These are phyloP conservation scores for Lasiodiplodia gonubiensis DNA, from an alignment of 2,329 filamentous ascomycete genomes.

Conservation along the genomic window DNA sequence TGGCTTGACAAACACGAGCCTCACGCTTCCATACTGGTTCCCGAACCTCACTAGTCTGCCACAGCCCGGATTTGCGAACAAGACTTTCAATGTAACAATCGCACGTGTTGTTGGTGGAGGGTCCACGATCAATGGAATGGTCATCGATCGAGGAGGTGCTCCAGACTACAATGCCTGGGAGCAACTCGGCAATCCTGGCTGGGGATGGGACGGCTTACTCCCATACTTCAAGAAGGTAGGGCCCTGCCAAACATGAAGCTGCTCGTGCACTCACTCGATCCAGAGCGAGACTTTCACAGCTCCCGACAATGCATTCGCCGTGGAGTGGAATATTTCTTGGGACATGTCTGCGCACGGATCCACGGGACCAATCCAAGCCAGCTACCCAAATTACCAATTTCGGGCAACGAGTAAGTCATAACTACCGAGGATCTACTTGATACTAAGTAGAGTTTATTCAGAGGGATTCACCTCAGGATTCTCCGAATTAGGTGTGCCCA, in stretches of 20 bases:
- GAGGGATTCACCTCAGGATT: not conserved
- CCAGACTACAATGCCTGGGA: constrained; percentile 43
- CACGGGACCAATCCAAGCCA: not conserved
- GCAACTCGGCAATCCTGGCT: constrained; percentile 40
- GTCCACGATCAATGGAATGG: constrained; percentile 48
- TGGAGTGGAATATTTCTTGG: not conserved
- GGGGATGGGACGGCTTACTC: constrained; percentile 42
- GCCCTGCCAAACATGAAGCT: constrained; percentile 5
- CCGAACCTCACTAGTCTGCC: constrained; percentile 37
- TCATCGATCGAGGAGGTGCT: constrained; percentile 47
- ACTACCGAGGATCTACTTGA: no score
- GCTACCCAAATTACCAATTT: not conserved
- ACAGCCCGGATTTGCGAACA: constrained; percentile 46
- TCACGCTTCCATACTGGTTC: no score
- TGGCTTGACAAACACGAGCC: not conserved
- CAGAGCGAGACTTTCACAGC: not conserved
- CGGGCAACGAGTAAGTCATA: not conserved
- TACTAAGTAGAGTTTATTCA: not conserved
- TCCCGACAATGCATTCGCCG: not conserved
- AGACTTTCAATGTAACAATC: constrained; percentile 49
- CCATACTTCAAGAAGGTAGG: constrained; percentile 22
- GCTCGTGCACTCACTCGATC: not conserved
- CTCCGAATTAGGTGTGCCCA: not conserved
- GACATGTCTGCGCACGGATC: constrained; percentile 4
- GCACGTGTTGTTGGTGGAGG: constrained; percentile 44